Base-by-base conservation (phyloP, 1,284 basidiomycete genomes). In the Tilletia setariae region DNA sequence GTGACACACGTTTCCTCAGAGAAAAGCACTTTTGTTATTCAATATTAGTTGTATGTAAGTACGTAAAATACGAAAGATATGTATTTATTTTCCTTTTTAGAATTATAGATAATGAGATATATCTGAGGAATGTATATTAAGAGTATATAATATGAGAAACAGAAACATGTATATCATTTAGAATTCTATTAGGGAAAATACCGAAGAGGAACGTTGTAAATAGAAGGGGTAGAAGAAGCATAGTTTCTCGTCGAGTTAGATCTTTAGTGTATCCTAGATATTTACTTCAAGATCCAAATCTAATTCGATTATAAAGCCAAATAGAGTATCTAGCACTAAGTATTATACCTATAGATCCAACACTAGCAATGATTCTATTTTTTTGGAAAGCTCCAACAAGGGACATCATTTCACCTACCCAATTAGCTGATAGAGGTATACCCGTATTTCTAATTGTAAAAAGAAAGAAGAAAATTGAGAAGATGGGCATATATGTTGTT, bases 221-320 rank as follows among this genome's bases (percentile, higher is more conserved):
- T 75, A 82, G 64, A 76, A 82, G 72, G 71, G 77, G 75, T 66
- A 81, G 65, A 68, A 80, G 67, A 69, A 83, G 63, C 67, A 80
- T 76, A 67, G 80, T 81, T 78, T 83, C 82, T 72, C 81, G 79
- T 76, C 82, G 77, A 68, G 67, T 75, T 65, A 83, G 70, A 81
- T 83, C 82, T 63, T 72, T 79, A 67, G 76, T 74, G 67, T 78
- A 74, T 68, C 73, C 70, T 71, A 82, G 73, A 72, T 80, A 79
- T 71, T 73, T 73, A 73, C 72, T 76, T 47, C 74, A 80, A 67
- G 68, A 49, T 67, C 80, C 79, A 64, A 79, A 79, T 66, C 68
- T 63, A 66, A 83, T 72, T 73, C 82, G 80, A 67, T 81, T 82
- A 67, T 77, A 83, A 69, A 83, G 74, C 74, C 77, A 83, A 67